Conservation (phyloP, 169 alveolate species). For the Theileria orientalis region DNA sequence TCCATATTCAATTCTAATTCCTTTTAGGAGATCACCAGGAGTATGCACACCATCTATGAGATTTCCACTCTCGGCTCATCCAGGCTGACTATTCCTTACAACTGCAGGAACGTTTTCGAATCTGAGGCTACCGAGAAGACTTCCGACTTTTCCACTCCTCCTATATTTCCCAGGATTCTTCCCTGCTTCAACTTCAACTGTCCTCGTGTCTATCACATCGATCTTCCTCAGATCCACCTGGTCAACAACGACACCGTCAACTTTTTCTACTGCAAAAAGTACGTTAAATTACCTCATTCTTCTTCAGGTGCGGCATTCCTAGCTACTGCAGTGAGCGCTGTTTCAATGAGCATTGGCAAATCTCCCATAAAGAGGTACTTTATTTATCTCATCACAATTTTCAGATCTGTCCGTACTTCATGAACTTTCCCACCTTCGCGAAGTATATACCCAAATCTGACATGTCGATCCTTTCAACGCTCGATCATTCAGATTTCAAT, state of each 20-base stretch:
- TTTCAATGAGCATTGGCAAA: constrained; percentile 46
- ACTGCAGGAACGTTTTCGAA: not conserved
- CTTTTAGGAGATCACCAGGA: not conserved
- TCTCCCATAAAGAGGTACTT: constrained; percentile 46
- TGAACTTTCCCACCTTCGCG: constrained; percentile 49
- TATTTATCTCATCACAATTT: not conserved
- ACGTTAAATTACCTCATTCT: not conserved
- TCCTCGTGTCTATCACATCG: constrained; percentile 36
- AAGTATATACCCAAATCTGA: constrained; percentile 10
- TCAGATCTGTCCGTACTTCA: constrained; percentile 42
- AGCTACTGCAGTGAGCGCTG: constrained; percentile 63
- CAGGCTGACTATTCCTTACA: constrained; percentile 40
- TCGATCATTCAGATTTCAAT: not conserved
- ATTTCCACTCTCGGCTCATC: constrained; percentile 33
- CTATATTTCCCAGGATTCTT: constrained; percentile 50
- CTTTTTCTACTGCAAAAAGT: constrained; percentile 44
- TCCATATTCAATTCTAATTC: too few species aligned
- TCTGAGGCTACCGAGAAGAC: not conserved
- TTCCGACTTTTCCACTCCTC: constrained; percentile 11
- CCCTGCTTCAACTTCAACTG: constrained; percentile 64
- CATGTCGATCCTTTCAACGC: not conserved
- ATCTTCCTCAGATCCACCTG: constrained; percentile 60
- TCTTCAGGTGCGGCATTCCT: constrained; percentile 54
- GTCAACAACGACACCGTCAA: constrained; percentile 14
- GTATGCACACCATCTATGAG: constrained; percentile 27